Evolutionary conservation across 805 yeast genomes (phyloP).

Genomic region (Suhomyces faveliae): DNA sequence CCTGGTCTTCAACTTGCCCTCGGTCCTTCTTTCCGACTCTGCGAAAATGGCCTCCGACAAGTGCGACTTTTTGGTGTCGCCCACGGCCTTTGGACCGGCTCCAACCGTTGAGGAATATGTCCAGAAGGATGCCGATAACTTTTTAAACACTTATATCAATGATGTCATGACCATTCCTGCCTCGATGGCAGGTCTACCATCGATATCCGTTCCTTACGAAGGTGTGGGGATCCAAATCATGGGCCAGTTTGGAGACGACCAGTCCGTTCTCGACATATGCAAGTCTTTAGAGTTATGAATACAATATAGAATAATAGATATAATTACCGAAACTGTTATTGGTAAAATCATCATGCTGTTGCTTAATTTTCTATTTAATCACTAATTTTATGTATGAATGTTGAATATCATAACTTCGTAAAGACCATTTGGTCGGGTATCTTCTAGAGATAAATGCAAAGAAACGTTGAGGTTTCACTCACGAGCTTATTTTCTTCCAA

Average conservation of each 20-base stretch:
- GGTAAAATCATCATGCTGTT: background rate
- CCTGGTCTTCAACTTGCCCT: constrained; percentile 43
- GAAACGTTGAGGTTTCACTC: constrained; percentile 4
- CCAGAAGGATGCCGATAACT: constrained; percentile 34
- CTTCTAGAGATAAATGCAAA: background rate
- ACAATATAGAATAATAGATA: background rate
- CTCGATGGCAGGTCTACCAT: constrained; percentile 88
- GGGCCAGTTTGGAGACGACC: constrained; percentile 86
- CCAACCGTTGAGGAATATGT: constrained; percentile 50
- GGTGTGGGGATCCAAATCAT: constrained; percentile 69
- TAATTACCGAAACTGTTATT: background rate
- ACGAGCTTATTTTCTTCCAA: constrained; percentile 55
- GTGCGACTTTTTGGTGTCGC: constrained; percentile 67
- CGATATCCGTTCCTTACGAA: constrained; percentile 68
- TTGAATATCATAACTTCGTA: constrained; percentile 35
- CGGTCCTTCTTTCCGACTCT: constrained; percentile 36
- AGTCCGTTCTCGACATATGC: constrained; percentile 47
- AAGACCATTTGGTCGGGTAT: constrained; percentile 1
- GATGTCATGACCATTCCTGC: constrained; percentile 90
- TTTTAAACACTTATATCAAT: constrained; percentile 66
- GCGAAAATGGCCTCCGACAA: constrained; percentile 20
- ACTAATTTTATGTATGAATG: constrained; percentile 14
- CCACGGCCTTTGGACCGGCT: constrained; percentile 64
- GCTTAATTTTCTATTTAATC: too few relatives aligned
- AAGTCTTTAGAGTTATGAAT: background rate